These are phyloP conservation scores for Botrytis aclada DNA, from an alignment of 2,329 filamentous ascomycete species.

Conservation along the genomic window DNA sequence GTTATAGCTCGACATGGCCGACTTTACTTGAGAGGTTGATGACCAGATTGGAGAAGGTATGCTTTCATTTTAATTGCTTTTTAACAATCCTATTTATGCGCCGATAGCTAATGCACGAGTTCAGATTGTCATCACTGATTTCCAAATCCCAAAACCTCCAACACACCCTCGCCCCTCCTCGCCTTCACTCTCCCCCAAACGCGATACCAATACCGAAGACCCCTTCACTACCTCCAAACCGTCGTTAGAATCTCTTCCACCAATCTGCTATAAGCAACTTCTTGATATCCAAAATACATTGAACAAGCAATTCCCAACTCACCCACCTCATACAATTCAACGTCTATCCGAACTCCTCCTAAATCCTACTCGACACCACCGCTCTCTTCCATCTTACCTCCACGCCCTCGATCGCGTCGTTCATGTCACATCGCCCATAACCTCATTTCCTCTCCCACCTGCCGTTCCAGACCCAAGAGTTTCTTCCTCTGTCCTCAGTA, in stretches of 20 bases:
- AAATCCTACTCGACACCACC: conserved; percentile 74
- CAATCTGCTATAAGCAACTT: conserved; percentile 39
- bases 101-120: background rate
- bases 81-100: background rate
- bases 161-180: conserved; percentile 42
- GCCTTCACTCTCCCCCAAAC: conserved; percentile 46
- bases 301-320: conserved; percentile 61
- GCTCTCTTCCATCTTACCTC: conserved; percentile 77
- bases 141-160: conserved; percentile 46
- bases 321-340: conserved; percentile 90
- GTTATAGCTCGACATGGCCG: conserved; percentile 42
- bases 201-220: conserved; percentile 40
- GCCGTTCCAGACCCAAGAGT: conserved; percentile 57
- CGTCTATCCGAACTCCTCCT: conserved; percentile 84
- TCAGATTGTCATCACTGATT: conserved; percentile 59
- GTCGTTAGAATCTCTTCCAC: background rate
- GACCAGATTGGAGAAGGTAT: conserved; percentile 39
- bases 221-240: conserved; percentile 37
- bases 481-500: conserved; percentile 49
- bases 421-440: conserved; percentile 78
- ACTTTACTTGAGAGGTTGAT: conserved; percentile 41
- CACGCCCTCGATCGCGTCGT: conserved; percentile 88
- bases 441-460: conserved; percentile 78
- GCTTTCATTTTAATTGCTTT: background rate
- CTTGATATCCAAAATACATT: conserved; percentile 60